Base-by-base conservation (phyloP, 2,329 filamentous ascomycete genomes). In the Canariomyces notabilis region DNA sequence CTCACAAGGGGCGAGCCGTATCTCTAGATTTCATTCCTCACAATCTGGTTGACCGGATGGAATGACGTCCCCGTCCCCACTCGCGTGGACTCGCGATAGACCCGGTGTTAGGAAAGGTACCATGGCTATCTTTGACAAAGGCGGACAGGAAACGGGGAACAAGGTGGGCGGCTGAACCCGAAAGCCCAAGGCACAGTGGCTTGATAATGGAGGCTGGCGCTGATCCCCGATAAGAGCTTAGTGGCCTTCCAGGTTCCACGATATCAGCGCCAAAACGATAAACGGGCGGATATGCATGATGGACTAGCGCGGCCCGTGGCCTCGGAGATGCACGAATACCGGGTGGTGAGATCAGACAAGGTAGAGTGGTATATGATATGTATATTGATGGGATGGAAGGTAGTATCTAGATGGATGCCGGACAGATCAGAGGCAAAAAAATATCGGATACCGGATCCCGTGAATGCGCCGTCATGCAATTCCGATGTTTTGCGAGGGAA, bases 301-400 rank as follows among this genome's bases (percentile, higher is more conserved):
- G 19, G 39, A 26, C 26, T 39, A 48, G 47, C 34, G n/a, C n/a
- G 33, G 18, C 29, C 35, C 35, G 18, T 16, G 16, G 26, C 47
- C 47, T 50, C 47, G 47, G 47, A 50, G 43, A 50, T 46, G 42
- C 46, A 36, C 36, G 15, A 39, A 36, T 32, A n/a, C 12, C 12
- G 16, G 6, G n/a, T 19, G 29, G 33, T 23, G 42, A 29, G 1
- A 20, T 14, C n/a, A 18, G 20, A 14, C n/a, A n/a, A n/a, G n/a
- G n/a, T n/a, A n/a, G n/a, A n/a, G n/a, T n/a, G n/a, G n/a, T n/a
- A 29, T 29, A 29, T 11, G 26, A 9, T 29, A 29, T n/a, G 26
- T 12, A 9, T 9, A 5, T 29, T 9, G 4, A 29, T 29, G 22
- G 14, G 26, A 29, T 29, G 22, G 14, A 12, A 29, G 26, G 26